phyloP scores from a whole-genome alignment of 352 stramenopile species.

The Globisporangium cederbergense region DNA sequence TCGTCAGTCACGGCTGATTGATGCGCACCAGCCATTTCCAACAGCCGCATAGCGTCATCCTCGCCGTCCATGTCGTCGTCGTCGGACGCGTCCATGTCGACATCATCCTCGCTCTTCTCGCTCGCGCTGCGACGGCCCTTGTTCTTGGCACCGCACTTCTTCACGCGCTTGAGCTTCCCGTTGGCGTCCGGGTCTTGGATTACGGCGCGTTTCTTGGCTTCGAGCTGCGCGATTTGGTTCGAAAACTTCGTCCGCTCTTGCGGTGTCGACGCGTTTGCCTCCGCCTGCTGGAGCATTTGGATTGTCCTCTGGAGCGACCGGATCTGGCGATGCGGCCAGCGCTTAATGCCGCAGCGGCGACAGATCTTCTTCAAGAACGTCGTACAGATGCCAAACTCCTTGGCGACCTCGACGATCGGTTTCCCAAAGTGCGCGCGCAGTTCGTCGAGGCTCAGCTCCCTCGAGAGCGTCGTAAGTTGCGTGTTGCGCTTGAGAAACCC shows the following conservation, averaged over 20 bases:
- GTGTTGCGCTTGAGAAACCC: slow-evolving; percentile 30
- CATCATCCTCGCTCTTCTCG: slow-evolving; percentile 5
- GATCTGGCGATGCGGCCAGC: slow-evolving; percentile 83
- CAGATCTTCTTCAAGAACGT: slow-evolving; percentile 89
- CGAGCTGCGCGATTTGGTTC: slow-evolving; percentile 53
- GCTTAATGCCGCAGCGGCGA: slow-evolving; percentile 72
- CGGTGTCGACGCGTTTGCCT: slow-evolving; percentile 34
- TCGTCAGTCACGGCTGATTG: slow-evolving; percentile 2
- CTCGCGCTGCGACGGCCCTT: neutral
- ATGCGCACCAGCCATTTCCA: slow-evolving; percentile 9
- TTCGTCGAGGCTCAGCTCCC: slow-evolving; percentile 55
- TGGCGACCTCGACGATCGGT: slow-evolving; percentile 64
- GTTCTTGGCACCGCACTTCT: slow-evolving; percentile 36
- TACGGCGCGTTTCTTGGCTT: slow-evolving; percentile 62
- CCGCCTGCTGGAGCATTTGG: slow-evolving; percentile 68
- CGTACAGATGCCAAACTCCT: slow-evolving; percentile 70
- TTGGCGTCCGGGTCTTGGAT: slow-evolving; percentile 63
- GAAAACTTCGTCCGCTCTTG: slow-evolving; percentile 52
- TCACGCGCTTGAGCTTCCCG: slow-evolving; percentile 58
- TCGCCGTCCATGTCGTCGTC: slow-evolving; percentile 3
- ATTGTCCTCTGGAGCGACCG: slow-evolving; percentile 68
- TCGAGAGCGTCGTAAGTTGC: slow-evolving; percentile 45
- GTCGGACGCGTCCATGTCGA: slow-evolving; percentile 16
- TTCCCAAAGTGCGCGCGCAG: slow-evolving; percentile 60
- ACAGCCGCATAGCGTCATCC: slow-evolving; percentile 14